Percentiles rank a stretch among this genome's conserved stretches.
These are phyloP conservation scores for Paratinospora sagittata DNA, from an alignment of 164 flowering plant genomes.

Conservation along the genomic window DNA sequence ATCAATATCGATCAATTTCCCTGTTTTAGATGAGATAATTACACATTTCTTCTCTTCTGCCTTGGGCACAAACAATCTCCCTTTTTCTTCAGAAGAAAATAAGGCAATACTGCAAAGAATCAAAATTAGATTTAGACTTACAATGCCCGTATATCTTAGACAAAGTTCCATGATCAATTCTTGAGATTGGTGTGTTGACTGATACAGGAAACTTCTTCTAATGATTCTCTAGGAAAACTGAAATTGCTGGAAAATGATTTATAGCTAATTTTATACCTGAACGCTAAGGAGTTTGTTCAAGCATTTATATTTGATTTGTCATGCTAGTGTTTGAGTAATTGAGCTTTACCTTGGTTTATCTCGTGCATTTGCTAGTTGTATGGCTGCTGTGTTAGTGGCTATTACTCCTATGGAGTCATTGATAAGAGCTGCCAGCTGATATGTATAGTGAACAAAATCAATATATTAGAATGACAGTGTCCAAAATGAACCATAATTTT, in stretches of 20 bases:
- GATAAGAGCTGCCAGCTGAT: slow-evolving; percentile 78
- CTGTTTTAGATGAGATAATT: slow-evolving; percentile 59
- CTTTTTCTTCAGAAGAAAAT: slow-evolving; percentile 67
- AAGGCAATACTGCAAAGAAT: slow-evolving; percentile 54
- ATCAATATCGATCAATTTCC: slow-evolving; percentile 59
- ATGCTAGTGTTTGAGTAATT: background rate
- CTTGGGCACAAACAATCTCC: slow-evolving; percentile 53
- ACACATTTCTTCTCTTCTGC: slow-evolving; percentile 64
- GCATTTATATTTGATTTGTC: background rate
- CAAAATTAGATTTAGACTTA: background rate
- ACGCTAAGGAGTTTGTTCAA: background rate
- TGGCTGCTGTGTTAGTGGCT: slow-evolving; percentile 84
- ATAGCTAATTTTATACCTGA: background rate
- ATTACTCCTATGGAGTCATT: slow-evolving; percentile 85
- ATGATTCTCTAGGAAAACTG: background rate
- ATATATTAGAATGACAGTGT: background rate
- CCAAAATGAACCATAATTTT: background rate
- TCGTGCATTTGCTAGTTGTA: slow-evolving; percentile 81
- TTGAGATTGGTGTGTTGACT: background rate
- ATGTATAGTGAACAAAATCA: slow-evolving; percentile 1
- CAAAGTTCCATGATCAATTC: background rate
- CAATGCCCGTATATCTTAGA: background rate
- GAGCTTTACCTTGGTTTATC: slow-evolving; percentile 60
- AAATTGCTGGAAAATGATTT: background rate
- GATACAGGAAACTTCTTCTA: background rate